A percentile compares a stretch with the other conserved stretches of the same genome.
These are phyloP conservation scores for Lichtheimia corymbifera DNA, from an alignment of 371 early-diverging fungal species.

Conservation along the genomic window DNA sequence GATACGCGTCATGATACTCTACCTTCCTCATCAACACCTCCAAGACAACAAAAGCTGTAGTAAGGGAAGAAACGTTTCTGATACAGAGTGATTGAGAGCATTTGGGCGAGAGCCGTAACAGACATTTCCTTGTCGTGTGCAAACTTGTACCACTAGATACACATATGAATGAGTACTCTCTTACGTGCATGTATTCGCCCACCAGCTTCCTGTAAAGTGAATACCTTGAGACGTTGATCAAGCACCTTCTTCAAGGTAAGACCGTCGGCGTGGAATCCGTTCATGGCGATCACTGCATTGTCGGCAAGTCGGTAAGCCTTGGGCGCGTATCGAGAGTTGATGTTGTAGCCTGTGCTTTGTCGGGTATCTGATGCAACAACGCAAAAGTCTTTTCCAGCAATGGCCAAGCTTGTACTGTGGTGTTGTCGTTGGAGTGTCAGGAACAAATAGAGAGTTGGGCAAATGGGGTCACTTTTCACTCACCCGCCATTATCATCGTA, in stretches of 20 bases:
- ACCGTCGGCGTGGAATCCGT: constrained; percentile 97
- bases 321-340: constrained; percentile 94
- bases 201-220: neutral
- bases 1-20: neutral
- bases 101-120: constrained; percentile 88
- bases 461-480: neutral
- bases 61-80: constrained; percentile 98
- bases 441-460: neutral
- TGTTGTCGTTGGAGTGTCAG: neutral
- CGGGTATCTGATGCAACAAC: constrained; percentile 98
- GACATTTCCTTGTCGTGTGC: constrained; percentile 91
- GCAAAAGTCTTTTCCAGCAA: constrained; percentile 95
- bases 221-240: constrained; percentile 87
- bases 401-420: constrained; percentile 86
- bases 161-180: neutral
- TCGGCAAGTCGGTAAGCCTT: constrained; percentile 94
- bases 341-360: constrained; percentile 93
- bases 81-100: constrained; percentile 94
- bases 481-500: constrained; percentile 84
- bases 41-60: constrained; percentile 91
- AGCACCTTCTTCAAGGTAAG: constrained; percentile 84
- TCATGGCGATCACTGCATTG: constrained; percentile 83
- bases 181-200: neutral
- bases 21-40: constrained; percentile 92
- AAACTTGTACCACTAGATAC: constrained; percentile 85